Conservation (phyloP, 805 yeast genomes). For the Wickerhamiella lipophila region DNA sequence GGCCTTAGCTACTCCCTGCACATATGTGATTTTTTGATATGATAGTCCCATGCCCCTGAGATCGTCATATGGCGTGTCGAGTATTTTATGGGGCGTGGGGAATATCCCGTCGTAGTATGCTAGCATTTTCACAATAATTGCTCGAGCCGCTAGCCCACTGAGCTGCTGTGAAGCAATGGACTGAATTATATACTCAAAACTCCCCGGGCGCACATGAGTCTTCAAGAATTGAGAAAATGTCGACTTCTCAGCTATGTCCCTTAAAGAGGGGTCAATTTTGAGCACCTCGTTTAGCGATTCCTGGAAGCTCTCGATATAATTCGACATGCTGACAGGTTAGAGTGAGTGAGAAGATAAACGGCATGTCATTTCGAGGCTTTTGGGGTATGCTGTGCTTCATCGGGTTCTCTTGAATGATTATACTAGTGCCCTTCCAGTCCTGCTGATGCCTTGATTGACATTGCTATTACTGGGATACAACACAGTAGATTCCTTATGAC, state of each 20-base stretch:
- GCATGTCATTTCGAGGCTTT: too few species aligned
- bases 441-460: too few species aligned
- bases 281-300: slow-evolving; percentile 16
- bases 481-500: too few species aligned
- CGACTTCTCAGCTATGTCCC: slow-evolving; percentile 11
- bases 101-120: slow-evolving; percentile 29
- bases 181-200: slow-evolving; percentile 22
- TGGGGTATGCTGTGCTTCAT: too few species aligned
- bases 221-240: slow-evolving; percentile 18
- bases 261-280: slow-evolving; percentile 19
- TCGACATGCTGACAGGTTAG: background rate
- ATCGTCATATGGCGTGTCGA: slow-evolving; percentile 33
- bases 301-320: slow-evolving; percentile 14
- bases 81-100: slow-evolving; percentile 43
- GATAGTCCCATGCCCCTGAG: slow-evolving; percentile 60
- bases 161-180: slow-evolving; percentile 29
- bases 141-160: slow-evolving; percentile 59
- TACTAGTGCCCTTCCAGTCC: too few species aligned
- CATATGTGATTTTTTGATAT: slow-evolving; percentile 50
- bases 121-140: slow-evolving; percentile 42
- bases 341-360: too few species aligned
- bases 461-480: too few species aligned
- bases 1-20: slow-evolving; percentile 44
- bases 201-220: slow-evolving; percentile 11
- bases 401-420: too few species aligned